A percentile compares a stretch with the other conserved stretches of the same genome.
These are phyloP conservation scores for Saccharomycopsis sp. DNA, from an alignment of 805 yeast genomes.

Conservation along the genomic window DNA sequence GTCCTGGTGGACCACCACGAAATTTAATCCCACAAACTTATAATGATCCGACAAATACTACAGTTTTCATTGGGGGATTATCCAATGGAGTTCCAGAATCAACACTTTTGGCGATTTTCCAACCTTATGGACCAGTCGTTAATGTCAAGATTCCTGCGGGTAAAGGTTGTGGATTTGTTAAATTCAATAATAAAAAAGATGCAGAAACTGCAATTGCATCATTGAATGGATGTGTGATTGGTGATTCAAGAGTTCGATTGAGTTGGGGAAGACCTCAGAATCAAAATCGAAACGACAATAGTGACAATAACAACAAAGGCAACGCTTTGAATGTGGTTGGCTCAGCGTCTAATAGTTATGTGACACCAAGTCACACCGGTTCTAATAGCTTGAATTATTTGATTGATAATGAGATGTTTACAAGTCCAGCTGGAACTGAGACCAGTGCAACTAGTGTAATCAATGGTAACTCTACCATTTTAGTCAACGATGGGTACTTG, in stretches of 20 bases:
- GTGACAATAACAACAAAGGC: too few relatives aligned
- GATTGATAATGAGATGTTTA: not conserved
- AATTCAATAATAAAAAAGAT: conserved; percentile 56
- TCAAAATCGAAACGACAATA: conserved; percentile 25
- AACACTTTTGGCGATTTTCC: conserved; percentile 53
- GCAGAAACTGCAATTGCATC: conserved; percentile 74
- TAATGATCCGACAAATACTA: conserved; percentile 58
- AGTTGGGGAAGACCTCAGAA: conserved; percentile 62
- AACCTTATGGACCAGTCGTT: conserved; percentile 64
- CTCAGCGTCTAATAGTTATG: not conserved
- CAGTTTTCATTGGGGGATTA: conserved; percentile 73
- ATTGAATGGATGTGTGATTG: conserved; percentile 72
- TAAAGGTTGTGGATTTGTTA: conserved; percentile 75
- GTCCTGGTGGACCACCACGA: conserved; percentile 6
- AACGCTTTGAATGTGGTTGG: conserved; percentile 21
- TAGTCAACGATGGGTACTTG: not conserved
- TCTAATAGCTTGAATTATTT: not conserved
- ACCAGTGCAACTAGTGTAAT: not conserved
- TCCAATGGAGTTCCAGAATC: conserved; percentile 58
- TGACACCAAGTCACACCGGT: not conserved
- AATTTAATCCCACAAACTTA: conserved; percentile 3
- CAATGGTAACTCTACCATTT: not conserved
- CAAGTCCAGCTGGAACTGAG: not conserved
- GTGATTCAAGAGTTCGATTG: conserved; percentile 65
- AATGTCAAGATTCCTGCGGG: conserved; percentile 73